phyloP scores from a whole-genome alignment of 208 protist species.

The Acanthamoeba triangularis region DNA sequence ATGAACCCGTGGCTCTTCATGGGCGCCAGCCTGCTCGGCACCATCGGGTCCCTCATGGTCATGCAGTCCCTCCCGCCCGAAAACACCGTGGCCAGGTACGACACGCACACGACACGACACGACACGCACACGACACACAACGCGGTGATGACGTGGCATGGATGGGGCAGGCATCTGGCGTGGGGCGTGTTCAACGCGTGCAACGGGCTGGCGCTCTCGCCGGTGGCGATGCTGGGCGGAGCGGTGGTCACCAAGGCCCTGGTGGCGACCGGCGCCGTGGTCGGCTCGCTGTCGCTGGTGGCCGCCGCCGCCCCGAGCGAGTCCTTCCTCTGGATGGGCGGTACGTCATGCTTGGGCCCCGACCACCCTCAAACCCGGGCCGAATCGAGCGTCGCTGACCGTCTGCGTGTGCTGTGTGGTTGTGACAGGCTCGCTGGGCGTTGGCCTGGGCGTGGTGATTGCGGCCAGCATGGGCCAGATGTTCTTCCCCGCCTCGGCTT shows the following conservation, averaged over 20 bases:
- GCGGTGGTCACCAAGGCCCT: conserved; percentile 6
- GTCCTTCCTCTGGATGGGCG: conserved; percentile 45
- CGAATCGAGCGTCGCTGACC: too few relatives aligned
- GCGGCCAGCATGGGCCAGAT: conserved; percentile 41
- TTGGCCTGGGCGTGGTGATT: background rate
- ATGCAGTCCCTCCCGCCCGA: conserved; percentile 31
- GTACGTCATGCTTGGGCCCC: background rate
- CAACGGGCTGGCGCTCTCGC: background rate
- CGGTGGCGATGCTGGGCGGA: background rate
- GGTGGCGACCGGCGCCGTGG: background rate
- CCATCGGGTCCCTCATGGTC: background rate
- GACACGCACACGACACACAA: background rate
- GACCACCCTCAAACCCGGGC: too few relatives aligned
- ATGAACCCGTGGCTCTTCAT: conserved; percentile 44
- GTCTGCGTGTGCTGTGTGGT: too few relatives aligned
- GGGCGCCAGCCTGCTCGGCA: background rate
- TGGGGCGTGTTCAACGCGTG: conserved; percentile 28
- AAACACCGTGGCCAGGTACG: background rate
- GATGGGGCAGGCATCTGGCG: background rate
- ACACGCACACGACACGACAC: background rate
- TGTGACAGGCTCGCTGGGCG: background rate
- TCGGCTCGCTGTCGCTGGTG: conserved; percentile 21
- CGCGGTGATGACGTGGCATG: background rate
- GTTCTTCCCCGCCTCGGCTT: conserved; percentile 19
- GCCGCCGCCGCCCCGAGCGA: conserved; percentile 17